Evolutionary conservation across 257 asterid species (phyloP).

Genomic region (Solanum arcanum): DNA sequence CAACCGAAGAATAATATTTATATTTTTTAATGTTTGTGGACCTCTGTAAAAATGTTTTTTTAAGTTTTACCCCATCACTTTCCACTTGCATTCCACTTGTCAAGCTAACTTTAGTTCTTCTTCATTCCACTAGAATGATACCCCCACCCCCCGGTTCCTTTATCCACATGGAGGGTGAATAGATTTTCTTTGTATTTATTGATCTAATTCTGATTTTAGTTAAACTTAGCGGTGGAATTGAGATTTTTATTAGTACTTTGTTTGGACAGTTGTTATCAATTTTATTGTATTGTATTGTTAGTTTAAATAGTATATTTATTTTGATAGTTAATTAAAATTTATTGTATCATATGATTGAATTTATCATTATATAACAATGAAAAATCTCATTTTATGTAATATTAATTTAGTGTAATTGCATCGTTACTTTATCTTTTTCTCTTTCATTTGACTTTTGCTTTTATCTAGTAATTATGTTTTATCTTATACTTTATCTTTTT

Average conservation of each 20-base stretch:
- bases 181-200: slow-evolving; percentile 7
- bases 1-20: too few species aligned
- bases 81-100: background rate
- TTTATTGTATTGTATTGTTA: too few species aligned
- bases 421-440: background rate
- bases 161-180: slow-evolving; percentile 23
- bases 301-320: too few species aligned
- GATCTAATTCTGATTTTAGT: background rate
- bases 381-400: background rate
- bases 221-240: background rate
- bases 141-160: background rate
- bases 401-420: too few species aligned
- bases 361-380: too few species aligned
- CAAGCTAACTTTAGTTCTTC: background rate
- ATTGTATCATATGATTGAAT: rapidly evolving
- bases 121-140: background rate
- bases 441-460: too few species aligned
- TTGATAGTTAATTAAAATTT: too few species aligned
- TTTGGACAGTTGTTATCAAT: background rate
- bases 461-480: background rate
- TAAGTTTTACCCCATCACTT: background rate
- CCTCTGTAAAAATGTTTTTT: background rate
- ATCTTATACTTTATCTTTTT: background rate
- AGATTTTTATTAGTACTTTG: background rate
- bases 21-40: background rate